These are phyloP conservation scores for Globisporangium nodosum DNA, from an alignment of 352 stramenopile genomes.

Conservation along the genomic window DNA sequence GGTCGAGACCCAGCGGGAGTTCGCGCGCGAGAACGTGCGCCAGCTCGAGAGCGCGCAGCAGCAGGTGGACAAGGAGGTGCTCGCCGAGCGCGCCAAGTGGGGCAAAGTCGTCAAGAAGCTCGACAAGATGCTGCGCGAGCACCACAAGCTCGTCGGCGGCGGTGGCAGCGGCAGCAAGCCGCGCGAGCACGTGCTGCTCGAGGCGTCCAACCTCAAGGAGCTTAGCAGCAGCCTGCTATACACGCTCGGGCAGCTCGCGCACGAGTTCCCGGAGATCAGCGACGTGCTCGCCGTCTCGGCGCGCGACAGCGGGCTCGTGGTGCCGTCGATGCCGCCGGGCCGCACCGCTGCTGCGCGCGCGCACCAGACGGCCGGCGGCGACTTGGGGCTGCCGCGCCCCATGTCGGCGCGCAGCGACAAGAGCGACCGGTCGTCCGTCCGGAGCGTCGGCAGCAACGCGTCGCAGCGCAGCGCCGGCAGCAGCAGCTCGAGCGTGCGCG, in stretches of 20 bases:
- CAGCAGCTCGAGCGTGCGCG: conserved; percentile 35
- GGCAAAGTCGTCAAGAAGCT: conserved; percentile 69
- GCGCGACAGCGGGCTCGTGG: conserved; percentile 67
- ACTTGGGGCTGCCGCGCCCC: conserved; percentile 37
- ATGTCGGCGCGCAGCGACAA: conserved; percentile 66
- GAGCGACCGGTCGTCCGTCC: conserved; percentile 46
- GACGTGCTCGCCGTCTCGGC: conserved; percentile 72
- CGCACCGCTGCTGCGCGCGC: conserved; percentile 47
- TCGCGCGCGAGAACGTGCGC: conserved; percentile 50
- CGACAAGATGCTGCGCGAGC: conserved; percentile 55
- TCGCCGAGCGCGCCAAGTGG: conserved; percentile 59
- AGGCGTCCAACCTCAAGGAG: conserved; percentile 70
- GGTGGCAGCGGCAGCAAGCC: conserved; percentile 18
- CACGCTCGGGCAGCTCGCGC: conserved; percentile 88
- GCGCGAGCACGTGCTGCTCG: conserved; percentile 83
- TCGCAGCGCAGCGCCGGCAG: conserved; percentile 47
- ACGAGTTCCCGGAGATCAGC: conserved; percentile 92
- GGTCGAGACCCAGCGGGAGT: conserved; percentile 62
- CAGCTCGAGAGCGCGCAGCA: conserved; percentile 52
- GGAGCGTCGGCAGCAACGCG: conserved; percentile 42
- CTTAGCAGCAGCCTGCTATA: conserved; percentile 86
- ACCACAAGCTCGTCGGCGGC: conserved; percentile 34
- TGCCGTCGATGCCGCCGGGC: conserved; percentile 67
- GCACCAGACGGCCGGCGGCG: conserved; percentile 17
- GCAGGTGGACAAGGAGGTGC: conserved; percentile 72